Conservation (phyloP, 345 rosid genomes). For the Schrenkiella parvula region DNA sequence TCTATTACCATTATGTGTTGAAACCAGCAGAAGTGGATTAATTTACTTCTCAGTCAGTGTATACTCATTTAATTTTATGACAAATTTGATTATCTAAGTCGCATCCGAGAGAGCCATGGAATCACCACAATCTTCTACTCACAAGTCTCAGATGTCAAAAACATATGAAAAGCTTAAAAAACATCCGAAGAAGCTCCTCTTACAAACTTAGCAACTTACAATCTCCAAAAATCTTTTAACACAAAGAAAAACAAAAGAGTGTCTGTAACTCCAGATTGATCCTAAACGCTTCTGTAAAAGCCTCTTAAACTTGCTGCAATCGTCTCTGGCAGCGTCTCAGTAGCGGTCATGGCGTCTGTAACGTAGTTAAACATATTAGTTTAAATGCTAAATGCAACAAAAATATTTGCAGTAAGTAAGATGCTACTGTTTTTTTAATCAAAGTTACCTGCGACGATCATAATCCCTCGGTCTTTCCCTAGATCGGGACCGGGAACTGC, state of each 20-base stretch:
- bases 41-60: background rate
- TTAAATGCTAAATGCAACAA: background rate
- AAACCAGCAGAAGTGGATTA: background rate
- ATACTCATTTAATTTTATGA: background rate
- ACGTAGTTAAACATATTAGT: background rate
- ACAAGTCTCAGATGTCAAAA: slow-evolving; percentile 11
- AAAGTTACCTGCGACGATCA: slow-evolving; percentile 74
- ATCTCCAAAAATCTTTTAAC: slow-evolving; percentile 5
- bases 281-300: slow-evolving; percentile 22
- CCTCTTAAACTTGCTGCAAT: background rate
- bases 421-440: background rate
- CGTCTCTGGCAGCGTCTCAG: slow-evolving; percentile 15
- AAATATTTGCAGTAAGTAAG: background rate
- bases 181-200: slow-evolving; percentile 5
- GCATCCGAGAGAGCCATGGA: background rate
- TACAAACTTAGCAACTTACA: slow-evolving; percentile 8
- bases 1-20: background rate
- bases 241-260: background rate
- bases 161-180: background rate
- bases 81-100: background rate
- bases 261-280: slow-evolving; percentile 26
- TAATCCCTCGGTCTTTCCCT: slow-evolving; percentile 73
- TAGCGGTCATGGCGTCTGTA: slow-evolving; percentile 37
- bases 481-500: slow-evolving; percentile 82
- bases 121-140: slow-evolving; percentile 4